These are phyloP conservation scores for Rubroshorea leprosula DNA, from an alignment of 345 rosid species.

Conservation along the genomic window DNA sequence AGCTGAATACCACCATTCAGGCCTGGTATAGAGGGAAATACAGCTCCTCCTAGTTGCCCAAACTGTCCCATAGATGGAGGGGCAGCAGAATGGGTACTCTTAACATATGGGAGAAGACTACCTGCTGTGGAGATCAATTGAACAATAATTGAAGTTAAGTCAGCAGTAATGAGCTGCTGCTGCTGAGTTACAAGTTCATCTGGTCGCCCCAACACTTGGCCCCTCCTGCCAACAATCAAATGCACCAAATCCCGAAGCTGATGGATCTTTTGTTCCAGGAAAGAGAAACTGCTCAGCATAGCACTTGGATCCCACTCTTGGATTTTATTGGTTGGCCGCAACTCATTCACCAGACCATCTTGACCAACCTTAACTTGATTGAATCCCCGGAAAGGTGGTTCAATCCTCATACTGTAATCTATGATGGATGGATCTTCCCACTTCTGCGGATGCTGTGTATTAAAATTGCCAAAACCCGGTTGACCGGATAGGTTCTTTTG, in stretches of 20 bases:
- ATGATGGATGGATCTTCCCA: constrained; percentile 57
- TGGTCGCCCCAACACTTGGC: constrained; percentile 40
- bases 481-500: constrained; percentile 28
- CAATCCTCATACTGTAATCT: constrained; percentile 41
- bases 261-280: constrained; percentile 83
- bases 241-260: constrained; percentile 85
- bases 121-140: constrained; percentile 95
- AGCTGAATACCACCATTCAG: constrained; percentile 32
- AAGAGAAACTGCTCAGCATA: constrained; percentile 67
- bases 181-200: constrained; percentile 63
- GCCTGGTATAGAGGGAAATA: constrained; percentile 37
- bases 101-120: constrained; percentile 85
- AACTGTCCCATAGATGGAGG: constrained; percentile 39
- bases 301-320: constrained; percentile 87
- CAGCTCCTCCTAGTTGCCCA: constrained; percentile 46
- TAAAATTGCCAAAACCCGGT: constrained; percentile 29
- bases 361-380: constrained; percentile 29
- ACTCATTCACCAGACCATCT: constrained; percentile 31
- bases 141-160: constrained; percentile 84
- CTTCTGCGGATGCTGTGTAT: constrained; percentile 37
- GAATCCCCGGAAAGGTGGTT: constrained; percentile 41
- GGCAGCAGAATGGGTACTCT: constrained; percentile 43
- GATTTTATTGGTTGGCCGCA: constrained; percentile 31
- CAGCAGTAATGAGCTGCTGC: constrained; percentile 77
- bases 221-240: constrained; percentile 44